phyloP scores from a whole-genome alignment of 1,284 basidiomycete genomes.

The Vanrija humicola region DNA sequence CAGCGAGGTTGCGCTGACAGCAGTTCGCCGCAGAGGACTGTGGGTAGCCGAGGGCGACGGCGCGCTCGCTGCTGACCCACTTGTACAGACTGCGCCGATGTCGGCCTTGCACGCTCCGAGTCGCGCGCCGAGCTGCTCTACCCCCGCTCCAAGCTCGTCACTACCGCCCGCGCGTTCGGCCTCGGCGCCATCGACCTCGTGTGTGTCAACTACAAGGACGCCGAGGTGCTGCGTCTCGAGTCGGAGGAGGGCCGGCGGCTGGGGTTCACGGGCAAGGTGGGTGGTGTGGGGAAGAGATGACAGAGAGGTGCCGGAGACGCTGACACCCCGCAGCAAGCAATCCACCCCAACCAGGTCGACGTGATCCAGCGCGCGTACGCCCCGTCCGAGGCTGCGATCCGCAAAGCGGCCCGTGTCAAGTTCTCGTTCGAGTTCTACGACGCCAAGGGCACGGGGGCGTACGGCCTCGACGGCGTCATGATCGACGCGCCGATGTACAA shows the following conservation, averaged over 20 bases:
- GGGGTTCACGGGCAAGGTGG: constrained; percentile 81
- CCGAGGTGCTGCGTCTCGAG: constrained; percentile 65
- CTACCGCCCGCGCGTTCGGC: constrained; percentile 77
- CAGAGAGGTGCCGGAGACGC: not conserved
- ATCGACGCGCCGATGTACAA: constrained; percentile 91
- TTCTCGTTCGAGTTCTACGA: constrained; percentile 41
- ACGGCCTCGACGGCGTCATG: constrained; percentile 68
- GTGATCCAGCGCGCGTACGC: constrained; percentile 75
- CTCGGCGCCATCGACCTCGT: constrained; percentile 90
- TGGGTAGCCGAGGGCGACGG: constrained; percentile 44
- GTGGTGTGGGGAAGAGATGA: constrained; percentile 6
- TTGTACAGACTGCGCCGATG: constrained; percentile 64
- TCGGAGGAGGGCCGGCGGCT: constrained; percentile 70
- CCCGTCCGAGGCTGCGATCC: constrained; percentile 69
- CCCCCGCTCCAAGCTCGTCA: constrained; percentile 78
- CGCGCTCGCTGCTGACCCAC: not conserved
- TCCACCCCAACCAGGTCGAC: constrained; percentile 82
- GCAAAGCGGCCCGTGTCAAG: constrained; percentile 67
- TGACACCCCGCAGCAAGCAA: constrained; percentile 67
- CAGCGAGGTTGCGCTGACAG: constrained; percentile 54
- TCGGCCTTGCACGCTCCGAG: constrained; percentile 73
- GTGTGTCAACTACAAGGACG: constrained; percentile 83
- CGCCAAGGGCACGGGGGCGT: constrained; percentile 56
- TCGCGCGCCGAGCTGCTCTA: constrained; percentile 73
- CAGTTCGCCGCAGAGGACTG: constrained; percentile 91